phyloP scores from a whole-genome alignment of 805 yeast genomes.

The Candida saitoana region DNA sequence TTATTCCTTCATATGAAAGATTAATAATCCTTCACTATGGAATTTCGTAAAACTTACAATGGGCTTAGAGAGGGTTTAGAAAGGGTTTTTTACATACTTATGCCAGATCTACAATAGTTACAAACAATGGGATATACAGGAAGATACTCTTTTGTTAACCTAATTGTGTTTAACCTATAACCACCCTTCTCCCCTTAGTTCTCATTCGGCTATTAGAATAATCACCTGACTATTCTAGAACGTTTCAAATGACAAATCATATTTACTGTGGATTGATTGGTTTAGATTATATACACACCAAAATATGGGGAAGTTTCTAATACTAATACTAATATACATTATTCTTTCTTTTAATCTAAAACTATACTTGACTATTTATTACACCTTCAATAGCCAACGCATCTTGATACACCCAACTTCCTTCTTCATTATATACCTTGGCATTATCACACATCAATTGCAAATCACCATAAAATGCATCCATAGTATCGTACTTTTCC shows the following conservation, averaged over 20 bases:
- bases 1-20: too few species aligned
- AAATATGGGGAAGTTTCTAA: background rate
- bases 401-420: constrained; percentile 58
- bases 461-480: constrained; percentile 56
- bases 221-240: too few species aligned
- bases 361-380: background rate
- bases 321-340: background rate
- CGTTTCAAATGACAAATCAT: background rate
- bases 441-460: constrained; percentile 70
- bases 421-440: constrained; percentile 64
- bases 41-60: too few species aligned
- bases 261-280: constrained; percentile 4
- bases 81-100: too few species aligned
- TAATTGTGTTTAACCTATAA: too few species aligned
- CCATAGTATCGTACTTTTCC: constrained; percentile 33
- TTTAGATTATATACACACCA: background rate
- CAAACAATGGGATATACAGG: too few species aligned
- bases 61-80: too few species aligned
- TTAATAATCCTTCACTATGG: too few species aligned
- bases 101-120: too few species aligned
- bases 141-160: too few species aligned
- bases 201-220: too few species aligned
- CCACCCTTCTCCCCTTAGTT: too few species aligned
- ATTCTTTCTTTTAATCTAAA: background rate
- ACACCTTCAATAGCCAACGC: constrained; percentile 44